Conservation (phyloP, 1,139 yeast species). For the Sugiyamaella castrensis region DNA sequence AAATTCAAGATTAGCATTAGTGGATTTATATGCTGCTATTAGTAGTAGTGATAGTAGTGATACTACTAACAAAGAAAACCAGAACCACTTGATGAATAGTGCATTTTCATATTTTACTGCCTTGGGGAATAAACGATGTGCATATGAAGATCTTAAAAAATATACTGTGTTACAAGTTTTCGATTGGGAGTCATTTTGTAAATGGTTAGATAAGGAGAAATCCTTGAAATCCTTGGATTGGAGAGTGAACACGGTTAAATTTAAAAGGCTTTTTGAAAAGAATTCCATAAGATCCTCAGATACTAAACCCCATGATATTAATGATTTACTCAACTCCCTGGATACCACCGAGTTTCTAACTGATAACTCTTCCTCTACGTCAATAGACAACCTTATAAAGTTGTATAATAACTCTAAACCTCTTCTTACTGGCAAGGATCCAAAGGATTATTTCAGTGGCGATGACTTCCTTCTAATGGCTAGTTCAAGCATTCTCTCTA, state of each 20-base stretch:
- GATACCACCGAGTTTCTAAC: slow-evolving; percentile 3
- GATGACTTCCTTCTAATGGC: slow-evolving; percentile 62
- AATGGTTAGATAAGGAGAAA: slow-evolving; percentile 16
- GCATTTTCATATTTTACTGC: slow-evolving; percentile 44
- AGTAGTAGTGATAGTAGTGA: slow-evolving; percentile 17
- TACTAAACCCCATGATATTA: too few species aligned
- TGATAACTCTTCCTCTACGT: background rate
- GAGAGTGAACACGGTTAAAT: slow-evolving; percentile 52
- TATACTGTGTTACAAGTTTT: slow-evolving; percentile 11
- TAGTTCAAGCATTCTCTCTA: slow-evolving; percentile 23
- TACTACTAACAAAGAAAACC: background rate
- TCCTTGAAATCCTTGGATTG: slow-evolving; percentile 36
- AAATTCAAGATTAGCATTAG: slow-evolving; percentile 54
- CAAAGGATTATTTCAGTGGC: slow-evolving; percentile 63
- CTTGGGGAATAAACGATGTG: slow-evolving; percentile 55
- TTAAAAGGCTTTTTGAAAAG: slow-evolving; percentile 35
- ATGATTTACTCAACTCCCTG: too few species aligned
- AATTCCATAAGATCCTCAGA: slow-evolving; percentile 7
- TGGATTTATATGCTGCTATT: slow-evolving; percentile 42
- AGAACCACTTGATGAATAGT: slow-evolving; percentile 26
- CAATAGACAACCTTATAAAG: slow-evolving; percentile 35
- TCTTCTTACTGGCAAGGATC: slow-evolving; percentile 41
- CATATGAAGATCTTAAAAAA: slow-evolving; percentile 52
- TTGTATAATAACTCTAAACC: slow-evolving; percentile 39
- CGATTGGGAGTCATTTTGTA: slow-evolving; percentile 21